A percentile compares a stretch with the other conserved stretches of the same genome.
phyloP scores from a whole-genome alignment of 2,329 filamentous ascomycete genomes.

The Aspergillus calidoustus region DNA sequence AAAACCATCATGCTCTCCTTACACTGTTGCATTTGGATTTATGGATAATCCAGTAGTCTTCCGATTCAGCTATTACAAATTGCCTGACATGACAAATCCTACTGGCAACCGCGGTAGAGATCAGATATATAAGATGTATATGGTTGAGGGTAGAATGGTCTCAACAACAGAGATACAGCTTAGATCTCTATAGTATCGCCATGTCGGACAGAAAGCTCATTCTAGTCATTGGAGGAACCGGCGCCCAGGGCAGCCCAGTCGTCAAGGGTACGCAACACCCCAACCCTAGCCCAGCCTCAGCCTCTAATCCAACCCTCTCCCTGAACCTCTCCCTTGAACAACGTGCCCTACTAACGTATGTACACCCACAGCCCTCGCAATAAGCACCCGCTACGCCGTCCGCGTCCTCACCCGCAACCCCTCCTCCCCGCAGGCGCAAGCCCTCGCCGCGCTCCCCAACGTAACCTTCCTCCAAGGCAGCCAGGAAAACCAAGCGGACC shows the following conservation, averaged over 20 bases:
- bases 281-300: neutral
- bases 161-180: too few species aligned
- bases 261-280: conserved; percentile 52
- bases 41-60: too few species aligned
- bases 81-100: too few species aligned
- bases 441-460: neutral
- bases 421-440: neutral
- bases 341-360: too few species aligned
- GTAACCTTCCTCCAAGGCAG: neutral
- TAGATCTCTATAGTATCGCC: too few species aligned
- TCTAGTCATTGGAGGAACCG: conserved; percentile 54
- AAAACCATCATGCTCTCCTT: too few species aligned
- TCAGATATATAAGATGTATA: too few species aligned
- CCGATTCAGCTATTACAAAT: too few species aligned
- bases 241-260: conserved; percentile 57
- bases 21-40: too few species aligned
- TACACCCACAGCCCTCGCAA: neutral
- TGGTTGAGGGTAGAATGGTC: too few species aligned
- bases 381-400: neutral
- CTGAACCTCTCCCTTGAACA: neutral
- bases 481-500: neutral
- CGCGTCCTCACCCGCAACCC: neutral
- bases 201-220: neutral
- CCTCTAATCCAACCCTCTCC: neutral
- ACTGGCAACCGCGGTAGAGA: too few species aligned